Evolutionary conservation across 441 rosid species (phyloP), one percentile per base, ranked within the genome.

Genomic region (Populus hybrid): DNA sequence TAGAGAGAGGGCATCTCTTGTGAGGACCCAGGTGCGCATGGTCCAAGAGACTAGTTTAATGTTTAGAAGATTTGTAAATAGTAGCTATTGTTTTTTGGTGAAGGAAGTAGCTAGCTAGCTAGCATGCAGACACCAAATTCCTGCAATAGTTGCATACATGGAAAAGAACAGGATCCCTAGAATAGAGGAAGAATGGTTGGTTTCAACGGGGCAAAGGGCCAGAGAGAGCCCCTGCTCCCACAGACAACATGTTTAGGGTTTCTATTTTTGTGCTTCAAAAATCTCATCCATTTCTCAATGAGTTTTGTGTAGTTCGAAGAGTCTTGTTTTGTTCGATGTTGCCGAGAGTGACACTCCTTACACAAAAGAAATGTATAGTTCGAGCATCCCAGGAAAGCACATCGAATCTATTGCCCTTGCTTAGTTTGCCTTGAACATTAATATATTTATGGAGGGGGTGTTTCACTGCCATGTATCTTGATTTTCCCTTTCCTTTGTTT

Each of bases 181-280:
- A 76, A 77, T 46, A 32, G 42, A 24, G 85, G 80, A 46, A 75
- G 69, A 70, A 40, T 34, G 76, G 72, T 53, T 59, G 23, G 71
- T 66, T 77, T 77, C 36, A 35, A 14, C 12, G 57, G n/a, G 67
- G 59, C 69, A 64, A n/a, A 24, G 24, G 32, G 71, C 63, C 50
- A 34, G 35, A 12, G 36, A 21, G 21, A 42, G 18, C 53, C 40
- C 50, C 67, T n/a, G 14, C 23, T 50, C 73, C 79, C 74, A 46
- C 77, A n/a, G 79, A 57, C 46, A 57, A 10, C 24, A 64, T 75
- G 35, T 71, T 75, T 71, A 12, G 42, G 67, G 10, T 16, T 81
- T 67, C 53, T 32, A 35, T 32, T 78, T 68, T 78, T 71, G 74
- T 78, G 81, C 81, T 78, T 74, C 81, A n/a, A 71, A 63, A 75